Conservation (phyloP, 2,329 filamentous ascomycete species). For the Arthroderma sp. region DNA sequence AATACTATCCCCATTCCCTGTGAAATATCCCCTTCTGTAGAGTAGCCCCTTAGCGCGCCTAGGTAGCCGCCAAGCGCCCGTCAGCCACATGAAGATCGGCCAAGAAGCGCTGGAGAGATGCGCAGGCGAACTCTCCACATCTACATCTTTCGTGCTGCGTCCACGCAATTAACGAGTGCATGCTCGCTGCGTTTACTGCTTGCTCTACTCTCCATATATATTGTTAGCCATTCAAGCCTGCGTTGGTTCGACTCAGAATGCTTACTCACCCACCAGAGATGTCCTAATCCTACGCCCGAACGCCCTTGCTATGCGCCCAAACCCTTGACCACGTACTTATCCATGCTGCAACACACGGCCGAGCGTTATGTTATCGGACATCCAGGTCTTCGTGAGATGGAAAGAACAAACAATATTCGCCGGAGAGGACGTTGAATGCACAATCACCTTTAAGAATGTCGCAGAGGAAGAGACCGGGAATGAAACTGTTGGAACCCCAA, state of each 20-base stretch:
- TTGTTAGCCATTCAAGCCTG: not conserved
- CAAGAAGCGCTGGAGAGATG: not conserved
- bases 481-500: constrained; percentile 20
- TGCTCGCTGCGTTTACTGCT: not conserved
- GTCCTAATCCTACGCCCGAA: not conserved
- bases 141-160: not conserved
- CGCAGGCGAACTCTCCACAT: not conserved
- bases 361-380: constrained; percentile 47
- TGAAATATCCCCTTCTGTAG: too few relatives aligned
- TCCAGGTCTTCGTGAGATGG: constrained; percentile 93
- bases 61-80: constrained; percentile 1
- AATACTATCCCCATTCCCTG: too few relatives aligned
- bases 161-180: not conserved
- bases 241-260: not conserved
- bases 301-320: not conserved
- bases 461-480: constrained; percentile 34
- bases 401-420: constrained; percentile 89
- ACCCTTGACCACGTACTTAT: constrained; percentile 3
- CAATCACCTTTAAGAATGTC: constrained; percentile 90
- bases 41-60: not conserved
- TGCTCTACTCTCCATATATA: not conserved
- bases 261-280: not conserved
- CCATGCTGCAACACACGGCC: constrained; percentile 5
- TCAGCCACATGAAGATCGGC: constrained; percentile 4
- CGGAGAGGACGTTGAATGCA: constrained; percentile 89